Evolutionary conservation across 2,329 filamentous ascomycete genomes (phyloP), one percentile per base, ranked within the genome.

Genomic region (Penicillium rolfsii): DNA sequence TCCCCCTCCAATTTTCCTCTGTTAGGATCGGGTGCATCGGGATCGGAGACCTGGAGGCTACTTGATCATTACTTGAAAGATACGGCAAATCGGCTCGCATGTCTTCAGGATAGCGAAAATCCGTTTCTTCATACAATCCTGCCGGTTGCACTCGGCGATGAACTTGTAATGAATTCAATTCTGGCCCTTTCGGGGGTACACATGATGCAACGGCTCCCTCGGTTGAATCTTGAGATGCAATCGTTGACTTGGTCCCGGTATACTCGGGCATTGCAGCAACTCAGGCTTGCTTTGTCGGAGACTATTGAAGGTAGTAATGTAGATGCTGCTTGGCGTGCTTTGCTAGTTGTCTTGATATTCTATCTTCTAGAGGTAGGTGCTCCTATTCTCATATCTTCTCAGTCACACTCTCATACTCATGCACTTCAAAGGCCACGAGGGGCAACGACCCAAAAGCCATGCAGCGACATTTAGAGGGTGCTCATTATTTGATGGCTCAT

Each of bases 101-200:
- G 63, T 61, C 61, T 64, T 26, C 63, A 65, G 33, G 59, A 64
- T 45, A 55, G 43, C 33, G 53, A 61, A 26, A 65, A 65, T 49
- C 61, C 63, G n/a, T 64, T 65, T 52, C 57, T 65, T 24, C 52
- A 64, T 55, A 65, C 61, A 14, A 57, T 65, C 19, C 49, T 65
- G 16, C 61, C 63, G 12, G 59, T 55, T 38, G 63, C 63, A 40
- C 57, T 64, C 3, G 30, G 57, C 33, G 61, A 64, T 43, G 61
- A 64, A 35, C 55, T 65, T 36, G 22, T 64, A 53, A 64, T 65
- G 63, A 61, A 65, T 57, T 58, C 61, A 9, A 60, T 64, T 30
- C 33, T 65, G 38, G 63, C 63, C 14, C 41, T 63, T 19, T 61
- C 61, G 8, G 61, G 61, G 1, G 55, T 56, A 1, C 63, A 65